Conservation (phyloP, 2,329 filamentous ascomycete species). For the Aspergillus sclerotialis region DNA sequence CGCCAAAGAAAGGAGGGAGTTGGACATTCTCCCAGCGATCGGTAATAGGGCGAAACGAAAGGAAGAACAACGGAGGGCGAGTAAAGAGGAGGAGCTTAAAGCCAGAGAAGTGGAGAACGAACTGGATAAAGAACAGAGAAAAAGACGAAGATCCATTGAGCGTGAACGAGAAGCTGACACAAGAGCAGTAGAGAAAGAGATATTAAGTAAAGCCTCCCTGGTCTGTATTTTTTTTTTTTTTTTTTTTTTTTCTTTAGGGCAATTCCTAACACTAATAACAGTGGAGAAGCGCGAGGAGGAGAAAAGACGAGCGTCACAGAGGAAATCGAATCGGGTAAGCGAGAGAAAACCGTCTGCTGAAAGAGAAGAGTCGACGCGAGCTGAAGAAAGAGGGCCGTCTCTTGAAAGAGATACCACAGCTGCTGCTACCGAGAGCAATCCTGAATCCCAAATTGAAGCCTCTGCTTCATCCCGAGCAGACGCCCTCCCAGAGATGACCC, state of each 20-base stretch:
- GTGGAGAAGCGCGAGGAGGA: background rate
- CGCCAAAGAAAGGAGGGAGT: too few relatives aligned
- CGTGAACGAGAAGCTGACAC: background rate
- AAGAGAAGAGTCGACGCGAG: constrained; percentile 2
- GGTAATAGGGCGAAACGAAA: constrained; percentile 16
- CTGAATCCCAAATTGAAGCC: constrained; percentile 1
- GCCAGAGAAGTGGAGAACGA: background rate
- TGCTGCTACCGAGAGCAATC: background rate
- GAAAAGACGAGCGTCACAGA: constrained; percentile 1
- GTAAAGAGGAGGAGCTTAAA: background rate
- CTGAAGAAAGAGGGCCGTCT: too few relatives aligned
- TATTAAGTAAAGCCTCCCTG: background rate
- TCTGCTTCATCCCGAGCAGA: too few relatives aligned
- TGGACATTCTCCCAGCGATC: too few relatives aligned
- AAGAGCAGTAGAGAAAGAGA: background rate
- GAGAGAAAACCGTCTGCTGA: constrained; percentile 9
- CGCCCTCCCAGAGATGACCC: constrained; percentile 3
- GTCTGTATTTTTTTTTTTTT: too few relatives aligned
- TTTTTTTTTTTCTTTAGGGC: background rate
- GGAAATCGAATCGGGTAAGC: constrained; percentile 17
- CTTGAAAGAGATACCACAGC: too few relatives aligned
- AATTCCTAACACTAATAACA: background rate
- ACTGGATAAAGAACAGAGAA: background rate
- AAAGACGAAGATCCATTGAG: background rate
- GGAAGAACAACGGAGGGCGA: too few relatives aligned